Evolutionary conservation across 2,329 filamentous ascomycete genomes (phyloP), one percentile per base, ranked within the genome.

Genomic region (Phoma sp.): DNA sequence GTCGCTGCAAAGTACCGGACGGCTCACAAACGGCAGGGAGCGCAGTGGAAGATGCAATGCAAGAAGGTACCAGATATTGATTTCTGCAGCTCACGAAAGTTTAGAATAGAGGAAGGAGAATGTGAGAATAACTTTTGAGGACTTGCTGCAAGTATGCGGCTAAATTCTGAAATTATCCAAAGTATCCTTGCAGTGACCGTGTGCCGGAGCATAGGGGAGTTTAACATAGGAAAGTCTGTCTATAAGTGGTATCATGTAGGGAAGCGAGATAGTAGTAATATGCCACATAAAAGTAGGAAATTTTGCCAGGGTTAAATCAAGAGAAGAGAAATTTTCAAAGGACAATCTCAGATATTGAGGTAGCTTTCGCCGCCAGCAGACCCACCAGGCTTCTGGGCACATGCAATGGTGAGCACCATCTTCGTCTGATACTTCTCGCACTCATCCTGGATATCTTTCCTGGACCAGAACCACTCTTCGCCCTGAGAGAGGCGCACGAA

Each of bases 391-490:
- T 66, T 68, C 33, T 57, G 55, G 7, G 61, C 65, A 47, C 64
- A 67, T 23, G 64, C 60, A 37, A 68, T 68, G 1, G 64, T 68
- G 30, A 68, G 57, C 10, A 67, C 60, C 60, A 66, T 65, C 51
- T 67, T 68, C 10, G 65, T 67, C 50, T 66, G 60, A 33, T 58
- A 61, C 8, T 58, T 62, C 45, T 67, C 59, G 38, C 62, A 67
- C 40, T 68, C 64, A 3, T 65, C 64, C 24, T 54, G 49, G 25
- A 67, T 52, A 22, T 65, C 64, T 33, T 60, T 64, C 23, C 58
- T 55, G 4, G 47, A 33, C 66, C 66, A 68, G 47, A 68, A 68
- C 66, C 66, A 68, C 25, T 68, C 62, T 10, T 67, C 65, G 25
- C 66, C 65, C 24, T 58, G 61, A 4, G 47, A 43, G 2, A 38